Evolutionary conservation across 768 basidiomycete species (phyloP).

Genomic region (Vishniacozyma victoriae): DNA sequence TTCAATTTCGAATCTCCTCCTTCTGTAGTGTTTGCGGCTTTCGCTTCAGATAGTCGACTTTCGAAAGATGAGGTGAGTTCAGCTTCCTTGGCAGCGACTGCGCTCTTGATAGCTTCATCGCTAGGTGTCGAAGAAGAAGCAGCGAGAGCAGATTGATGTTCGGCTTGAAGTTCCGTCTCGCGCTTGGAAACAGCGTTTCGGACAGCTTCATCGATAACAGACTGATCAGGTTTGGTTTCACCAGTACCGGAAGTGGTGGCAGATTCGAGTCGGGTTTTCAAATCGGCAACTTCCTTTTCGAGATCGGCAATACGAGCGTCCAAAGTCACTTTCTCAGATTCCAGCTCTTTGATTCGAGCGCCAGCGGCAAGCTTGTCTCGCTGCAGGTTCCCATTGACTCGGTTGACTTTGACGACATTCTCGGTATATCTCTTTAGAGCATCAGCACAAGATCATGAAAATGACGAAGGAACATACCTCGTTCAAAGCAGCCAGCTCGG

Average conservation of each 20-base stretch:
- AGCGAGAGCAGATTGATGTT: slow-evolving; percentile 18
- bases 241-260: background rate
- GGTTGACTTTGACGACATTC: slow-evolving; percentile 34
- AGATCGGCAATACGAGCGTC: slow-evolving; percentile 15
- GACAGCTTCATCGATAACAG: slow-evolving; percentile 33
- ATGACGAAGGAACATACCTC: background rate
- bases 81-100: slow-evolving; percentile 15
- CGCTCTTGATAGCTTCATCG: slow-evolving; percentile 2
- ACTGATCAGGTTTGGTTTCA: slow-evolving; percentile 3
- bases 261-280: background rate
- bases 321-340: slow-evolving; percentile 6
- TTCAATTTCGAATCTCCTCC: slow-evolving; percentile 14
- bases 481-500: background rate
- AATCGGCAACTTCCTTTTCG: slow-evolving; percentile 14
- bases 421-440: slow-evolving; percentile 23
- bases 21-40: slow-evolving; percentile 10
- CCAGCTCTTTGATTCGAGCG: background rate
- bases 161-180: slow-evolving; percentile 26
- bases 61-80: slow-evolving; percentile 20
- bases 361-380: slow-evolving; percentile 8
- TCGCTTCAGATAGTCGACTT: slow-evolving; percentile 14
- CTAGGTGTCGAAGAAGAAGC: background rate
- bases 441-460: background rate
- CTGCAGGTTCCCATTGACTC: slow-evolving; percentile 19
- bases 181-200: slow-evolving; percentile 29